A percentile compares a stretch with the other conserved stretches of the same genome.
Conservation (phyloP, 306 rosid genomes). For the Trichosanthes cucumerina region DNA sequence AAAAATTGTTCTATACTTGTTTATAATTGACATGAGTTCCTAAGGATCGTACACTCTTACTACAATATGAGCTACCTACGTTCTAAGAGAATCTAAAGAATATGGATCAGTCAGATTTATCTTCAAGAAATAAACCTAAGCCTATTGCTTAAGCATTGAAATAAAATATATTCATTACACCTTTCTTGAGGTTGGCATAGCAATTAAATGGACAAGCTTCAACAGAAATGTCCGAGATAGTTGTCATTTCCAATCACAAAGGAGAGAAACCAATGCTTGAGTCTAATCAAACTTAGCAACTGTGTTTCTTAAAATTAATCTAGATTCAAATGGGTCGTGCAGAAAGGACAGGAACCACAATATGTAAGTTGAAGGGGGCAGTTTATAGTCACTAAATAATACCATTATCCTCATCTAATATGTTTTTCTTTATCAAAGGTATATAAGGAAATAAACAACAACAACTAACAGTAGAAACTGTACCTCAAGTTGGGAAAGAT, state of each 20-base stretch:
- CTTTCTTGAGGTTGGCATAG: background rate
- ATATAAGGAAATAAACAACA: background rate
- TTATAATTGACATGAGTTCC: background rate
- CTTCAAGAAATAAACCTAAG: background rate
- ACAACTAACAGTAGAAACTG: conserved; percentile 3
- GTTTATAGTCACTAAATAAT: background rate
- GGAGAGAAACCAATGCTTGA: background rate
- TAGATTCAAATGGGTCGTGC: background rate
- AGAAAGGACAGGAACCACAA: background rate
- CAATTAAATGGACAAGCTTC: background rate
- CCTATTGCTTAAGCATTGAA: background rate
- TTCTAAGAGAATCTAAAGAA: background rate
- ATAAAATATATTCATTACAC: background rate
- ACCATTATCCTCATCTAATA: background rate
- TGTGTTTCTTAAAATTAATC: background rate
- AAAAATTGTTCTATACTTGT: background rate
- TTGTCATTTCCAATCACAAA: background rate
- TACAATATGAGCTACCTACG: background rate
- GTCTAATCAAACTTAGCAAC: background rate
- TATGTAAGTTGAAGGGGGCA: background rate
- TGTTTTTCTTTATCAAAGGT: background rate
- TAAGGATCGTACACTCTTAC: background rate
- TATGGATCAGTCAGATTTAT: background rate
- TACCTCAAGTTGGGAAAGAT: conserved; percentile 93
- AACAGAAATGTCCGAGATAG: background rate